Evolutionary conservation across 2,329 filamentous ascomycete genomes (phyloP), one percentile per base, ranked within the genome.

Genomic region (Chaetomium olivaceum): DNA sequence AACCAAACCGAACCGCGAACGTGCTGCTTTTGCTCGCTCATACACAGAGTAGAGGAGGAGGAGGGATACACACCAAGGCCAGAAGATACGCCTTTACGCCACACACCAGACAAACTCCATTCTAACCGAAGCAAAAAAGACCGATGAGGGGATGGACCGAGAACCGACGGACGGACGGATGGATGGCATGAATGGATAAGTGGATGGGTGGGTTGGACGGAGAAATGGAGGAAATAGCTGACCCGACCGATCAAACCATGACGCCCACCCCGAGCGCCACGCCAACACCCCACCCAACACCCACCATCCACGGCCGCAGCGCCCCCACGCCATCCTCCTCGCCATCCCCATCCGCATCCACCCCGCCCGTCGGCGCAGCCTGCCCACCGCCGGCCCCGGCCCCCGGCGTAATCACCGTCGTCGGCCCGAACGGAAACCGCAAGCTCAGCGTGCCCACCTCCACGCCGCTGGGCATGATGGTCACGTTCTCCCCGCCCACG

Each of bases 381-480:
- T 60, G 59, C n/a, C 52, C 57, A 1, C 57, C 19, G 5, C 57
- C 39, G 19, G 16, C 51, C 36, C 54, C 62, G 0, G 62, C 72
- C 16, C 74, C 72, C 12, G 75, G 75, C 6, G 72, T 73, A n/a
- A 84, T 77, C 3, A 79, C 77, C 16, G 77, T 74, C 1, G 77
- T 80, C 4, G 78, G 76, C 2, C 79, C 82, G 66, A 84, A 81
- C 0, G 83, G 83, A 61, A 78, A 80, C 6, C 73, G 69, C 27
- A 84, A 70, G 4, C 77, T 85, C 67, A 83, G 75, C 0, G 80
- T 80, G 51, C 62, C 65, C 19, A 84, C 76, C 5, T 75, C 74
- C 7, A 87, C 75, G n/a, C 84, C 85, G 2, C 72, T 73, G 0
- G 84, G 79, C 0, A 80, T 83, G 51, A 86, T 80, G 0, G 80